Evolutionary conservation across 129 eudicot species (phyloP).

Genomic region (Chrysanthemum lavandulifolium): DNA sequence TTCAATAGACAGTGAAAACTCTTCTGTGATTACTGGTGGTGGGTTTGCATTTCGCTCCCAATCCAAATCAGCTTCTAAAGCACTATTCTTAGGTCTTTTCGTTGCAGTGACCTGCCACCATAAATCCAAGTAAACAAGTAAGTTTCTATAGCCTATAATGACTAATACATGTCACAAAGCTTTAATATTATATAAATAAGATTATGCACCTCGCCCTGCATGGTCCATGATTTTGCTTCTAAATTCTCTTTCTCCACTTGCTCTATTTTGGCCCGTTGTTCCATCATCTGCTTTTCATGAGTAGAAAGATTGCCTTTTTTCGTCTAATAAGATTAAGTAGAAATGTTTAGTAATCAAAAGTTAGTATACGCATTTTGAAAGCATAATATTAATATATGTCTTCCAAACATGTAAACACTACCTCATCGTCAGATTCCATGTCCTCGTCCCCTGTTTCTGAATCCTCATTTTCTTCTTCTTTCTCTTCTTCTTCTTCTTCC

Average conservation of each 20-base stretch:
- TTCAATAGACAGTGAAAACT: constrained; percentile 85
- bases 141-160: neutral
- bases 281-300: constrained; percentile 65
- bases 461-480: constrained; percentile 40
- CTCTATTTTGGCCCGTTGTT: constrained; percentile 67
- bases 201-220: constrained; percentile 88
- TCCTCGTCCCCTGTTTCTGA: constrained; percentile 42
- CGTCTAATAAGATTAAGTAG: constrained; percentile 24
- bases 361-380: neutral
- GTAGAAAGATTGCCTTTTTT: constrained; percentile 66
- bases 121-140: constrained; percentile 18
- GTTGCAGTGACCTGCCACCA: constrained; percentile 68
- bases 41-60: constrained; percentile 93
- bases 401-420: constrained; percentile 9
- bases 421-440: constrained; percentile 44
- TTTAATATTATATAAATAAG: neutral
- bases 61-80: constrained; percentile 85
- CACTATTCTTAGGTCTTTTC: constrained; percentile 95
- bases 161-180: constrained; percentile 9
- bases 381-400: neutral
- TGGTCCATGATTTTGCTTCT: constrained; percentile 78
- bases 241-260: constrained; percentile 80
- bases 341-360: constrained; percentile 13
- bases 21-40: constrained; percentile 90
- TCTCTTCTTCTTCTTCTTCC: constrained; percentile 39